These are phyloP conservation scores for Colletotrichum cereale DNA, from an alignment of 2,329 filamentous ascomycete species.

Conservation along the genomic window DNA sequence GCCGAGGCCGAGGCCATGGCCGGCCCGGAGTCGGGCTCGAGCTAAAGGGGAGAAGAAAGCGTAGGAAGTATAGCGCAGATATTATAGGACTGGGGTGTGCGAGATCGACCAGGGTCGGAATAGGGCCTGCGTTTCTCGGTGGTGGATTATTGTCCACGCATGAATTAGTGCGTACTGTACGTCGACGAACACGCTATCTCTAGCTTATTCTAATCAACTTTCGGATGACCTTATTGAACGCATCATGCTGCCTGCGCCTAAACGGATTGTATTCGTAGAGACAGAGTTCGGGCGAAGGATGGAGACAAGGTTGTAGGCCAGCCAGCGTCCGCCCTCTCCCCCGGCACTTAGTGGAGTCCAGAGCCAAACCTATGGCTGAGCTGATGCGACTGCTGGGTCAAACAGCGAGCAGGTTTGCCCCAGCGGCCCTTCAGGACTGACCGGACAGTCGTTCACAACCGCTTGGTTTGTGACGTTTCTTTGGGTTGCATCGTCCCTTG, in stretches of 20 bases:
- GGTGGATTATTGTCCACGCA: neutral
- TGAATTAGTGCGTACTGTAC: neutral
- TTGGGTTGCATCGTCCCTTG: too few relatives aligned
- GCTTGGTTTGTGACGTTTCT: neutral
- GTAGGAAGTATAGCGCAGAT: neutral
- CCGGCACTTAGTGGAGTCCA: neutral
- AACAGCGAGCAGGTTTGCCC: neutral
- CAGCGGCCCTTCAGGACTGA: neutral
- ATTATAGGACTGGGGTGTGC: neutral
- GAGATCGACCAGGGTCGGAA: neutral
- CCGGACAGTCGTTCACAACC: neutral
- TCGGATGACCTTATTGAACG: neutral
- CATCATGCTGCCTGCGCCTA: neutral
- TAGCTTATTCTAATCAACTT: neutral
- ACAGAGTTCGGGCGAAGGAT: neutral
- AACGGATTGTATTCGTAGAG: neutral
- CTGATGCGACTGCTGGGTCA: neutral
- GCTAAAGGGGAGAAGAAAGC: neutral
- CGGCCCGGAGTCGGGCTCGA: neutral
- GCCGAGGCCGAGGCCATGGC: slow-evolving; percentile 27
- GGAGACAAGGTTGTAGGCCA: neutral
- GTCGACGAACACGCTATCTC: neutral
- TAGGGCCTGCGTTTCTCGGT: neutral
- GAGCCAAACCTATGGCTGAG: neutral
- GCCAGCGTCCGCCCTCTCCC: too few relatives aligned